Evolutionary conservation across 2,329 filamentous ascomycete species (phyloP).

Genomic region (Sphaerostilbella broomeana): DNA sequence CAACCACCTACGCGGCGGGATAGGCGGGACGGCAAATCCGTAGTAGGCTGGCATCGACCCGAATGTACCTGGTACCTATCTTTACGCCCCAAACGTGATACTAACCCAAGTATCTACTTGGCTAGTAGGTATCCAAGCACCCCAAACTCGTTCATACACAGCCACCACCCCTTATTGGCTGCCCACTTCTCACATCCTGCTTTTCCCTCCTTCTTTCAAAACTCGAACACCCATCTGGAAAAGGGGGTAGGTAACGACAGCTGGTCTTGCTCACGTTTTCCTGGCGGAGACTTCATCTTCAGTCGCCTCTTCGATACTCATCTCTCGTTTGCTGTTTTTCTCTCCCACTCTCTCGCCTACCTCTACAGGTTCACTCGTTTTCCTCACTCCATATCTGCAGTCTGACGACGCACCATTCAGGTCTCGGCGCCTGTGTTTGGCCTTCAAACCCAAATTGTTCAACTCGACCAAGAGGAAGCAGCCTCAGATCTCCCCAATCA

Average conservation of each 20-base stretch:
- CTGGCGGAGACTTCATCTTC: slow-evolving; percentile 3
- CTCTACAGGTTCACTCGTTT: not conserved
- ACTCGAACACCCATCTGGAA: not conserved
- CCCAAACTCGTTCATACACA: not conserved
- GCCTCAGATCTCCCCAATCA: too few relatives aligned
- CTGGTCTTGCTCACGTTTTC: not conserved
- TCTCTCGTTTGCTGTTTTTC: not conserved
- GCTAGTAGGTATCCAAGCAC: too few relatives aligned
- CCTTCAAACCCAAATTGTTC: too few relatives aligned
- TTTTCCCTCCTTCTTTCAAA: not conserved
- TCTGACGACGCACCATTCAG: too few relatives aligned
- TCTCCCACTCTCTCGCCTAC: too few relatives aligned
- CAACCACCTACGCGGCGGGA: not conserved
- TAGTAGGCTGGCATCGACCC: too few relatives aligned
- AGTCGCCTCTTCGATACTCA: slow-evolving; percentile 3
- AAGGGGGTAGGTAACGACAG: not conserved
- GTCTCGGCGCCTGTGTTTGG: too few relatives aligned
- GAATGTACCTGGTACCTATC: too few relatives aligned
- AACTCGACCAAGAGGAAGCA: too few relatives aligned
- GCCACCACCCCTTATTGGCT: not conserved
- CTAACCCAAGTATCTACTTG: too few relatives aligned
- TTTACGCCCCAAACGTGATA: too few relatives aligned
- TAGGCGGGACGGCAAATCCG: not conserved
- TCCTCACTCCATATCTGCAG: slow-evolving; percentile 15
- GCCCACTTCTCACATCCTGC: not conserved